These are phyloP conservation scores for Aspergillus affinis DNA, from an alignment of 495 filamentous ascomycete species.

Conservation along the genomic window DNA sequence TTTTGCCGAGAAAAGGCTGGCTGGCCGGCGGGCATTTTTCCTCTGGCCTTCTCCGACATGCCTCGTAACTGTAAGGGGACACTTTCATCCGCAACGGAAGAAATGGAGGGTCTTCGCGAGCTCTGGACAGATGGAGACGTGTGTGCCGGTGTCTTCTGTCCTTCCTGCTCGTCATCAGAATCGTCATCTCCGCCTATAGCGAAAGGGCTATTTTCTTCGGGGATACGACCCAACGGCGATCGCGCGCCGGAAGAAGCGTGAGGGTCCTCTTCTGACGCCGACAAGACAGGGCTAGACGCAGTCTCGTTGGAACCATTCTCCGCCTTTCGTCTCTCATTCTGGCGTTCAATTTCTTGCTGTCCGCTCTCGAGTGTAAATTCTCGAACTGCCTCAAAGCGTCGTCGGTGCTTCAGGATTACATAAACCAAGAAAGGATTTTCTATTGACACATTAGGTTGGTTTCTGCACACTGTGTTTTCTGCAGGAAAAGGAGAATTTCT, in stretches of 20 bases:
- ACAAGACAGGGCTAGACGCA: slow-evolving; percentile 35
- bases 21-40: slow-evolving; percentile 91
- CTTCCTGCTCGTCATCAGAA: slow-evolving; percentile 68
- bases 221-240: slow-evolving; percentile 70
- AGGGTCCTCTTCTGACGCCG: slow-evolving; percentile 69
- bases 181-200: slow-evolving; percentile 90
- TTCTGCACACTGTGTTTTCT: neutral
- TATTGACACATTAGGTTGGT: slow-evolving; percentile 32
- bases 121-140: slow-evolving; percentile 69
- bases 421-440: slow-evolving; percentile 85
- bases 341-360: slow-evolving; percentile 86
- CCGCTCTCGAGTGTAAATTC: slow-evolving; percentile 95
- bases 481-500: slow-evolving; percentile 14
- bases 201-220: slow-evolving; percentile 77
- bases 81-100: slow-evolving; percentile 73
- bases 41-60: slow-evolving; percentile 97
- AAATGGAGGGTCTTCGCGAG: slow-evolving; percentile 70
- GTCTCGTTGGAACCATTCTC: slow-evolving; percentile 34
- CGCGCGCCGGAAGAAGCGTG: slow-evolving; percentile 63
- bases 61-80: slow-evolving; percentile 86
- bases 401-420: slow-evolving; percentile 73
- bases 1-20: slow-evolving; percentile 86
- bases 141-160: slow-evolving; percentile 64
- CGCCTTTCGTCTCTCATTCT: slow-evolving; percentile 74
- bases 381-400: slow-evolving; percentile 83